Evolutionary conservation across 768 basidiomycete species (phyloP).

Genomic region (Mycena sanguinolenta): DNA sequence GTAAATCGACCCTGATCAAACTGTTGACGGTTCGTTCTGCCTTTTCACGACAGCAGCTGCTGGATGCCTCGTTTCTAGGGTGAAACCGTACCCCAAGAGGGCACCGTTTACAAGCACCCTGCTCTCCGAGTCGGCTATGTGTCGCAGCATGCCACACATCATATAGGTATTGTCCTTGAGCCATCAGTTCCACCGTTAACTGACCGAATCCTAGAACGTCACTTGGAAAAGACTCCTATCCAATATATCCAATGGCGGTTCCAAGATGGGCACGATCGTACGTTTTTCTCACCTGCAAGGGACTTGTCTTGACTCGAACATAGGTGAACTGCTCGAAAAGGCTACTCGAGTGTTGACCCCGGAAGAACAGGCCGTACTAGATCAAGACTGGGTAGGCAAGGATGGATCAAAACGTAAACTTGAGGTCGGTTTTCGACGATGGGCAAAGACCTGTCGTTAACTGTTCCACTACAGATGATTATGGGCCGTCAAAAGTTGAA

Average conservation of each 20-base stretch:
- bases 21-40: slow-evolving; percentile 77
- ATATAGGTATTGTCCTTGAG: slow-evolving; percentile 71
- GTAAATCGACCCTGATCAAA: slow-evolving; percentile 97
- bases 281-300: slow-evolving; percentile 43
- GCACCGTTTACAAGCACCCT: slow-evolving; percentile 94
- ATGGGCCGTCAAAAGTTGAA: slow-evolving; percentile 98
- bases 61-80: slow-evolving; percentile 62
- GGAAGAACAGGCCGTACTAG: slow-evolving; percentile 84
- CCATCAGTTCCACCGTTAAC: slow-evolving; percentile 26
- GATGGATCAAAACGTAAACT: slow-evolving; percentile 92
- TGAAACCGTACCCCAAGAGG: slow-evolving; percentile 92
- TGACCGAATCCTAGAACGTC: slow-evolving; percentile 69
- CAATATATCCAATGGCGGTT: slow-evolving; percentile 99
- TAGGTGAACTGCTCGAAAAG: slow-evolving; percentile 92
- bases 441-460: background rate
- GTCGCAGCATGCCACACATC: slow-evolving; percentile 98
- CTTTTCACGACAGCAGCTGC: slow-evolving; percentile 12
- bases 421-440: slow-evolving; percentile 69
- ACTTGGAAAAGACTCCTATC: slow-evolving; percentile 96
- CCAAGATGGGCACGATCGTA: slow-evolving; percentile 98
- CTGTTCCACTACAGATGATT: slow-evolving; percentile 64
- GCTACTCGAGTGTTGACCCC: slow-evolving; percentile 90
- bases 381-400: slow-evolving; percentile 91
- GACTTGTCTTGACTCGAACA: slow-evolving; percentile 25
- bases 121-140: slow-evolving; percentile 95